Base-by-base conservation (phyloP, 2,329 filamentous ascomycete species). In the Chaetomium sp. region DNA sequence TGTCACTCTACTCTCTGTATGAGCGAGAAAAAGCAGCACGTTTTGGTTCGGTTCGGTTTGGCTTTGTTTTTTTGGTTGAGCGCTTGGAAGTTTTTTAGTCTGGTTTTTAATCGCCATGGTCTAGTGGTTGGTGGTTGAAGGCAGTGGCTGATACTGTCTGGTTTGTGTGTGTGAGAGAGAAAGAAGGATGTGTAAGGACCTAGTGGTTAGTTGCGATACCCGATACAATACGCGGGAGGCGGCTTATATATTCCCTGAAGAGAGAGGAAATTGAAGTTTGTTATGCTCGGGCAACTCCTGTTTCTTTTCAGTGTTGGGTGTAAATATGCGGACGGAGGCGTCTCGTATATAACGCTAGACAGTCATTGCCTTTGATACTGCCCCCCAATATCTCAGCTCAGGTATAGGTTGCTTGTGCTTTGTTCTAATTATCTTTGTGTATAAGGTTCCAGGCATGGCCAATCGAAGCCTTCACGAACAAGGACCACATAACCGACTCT, bases 201-300 rank as follows among this genome's bases (percentile, higher is more conserved):
- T n/a, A n/a, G 51, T 16, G n/a, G 21, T 38, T 29, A 4, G 33
- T 57, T 42, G 56, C 56, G 56, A 58, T 58, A 58, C 56, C 56
- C 56, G 38, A 29, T 23, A 49, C 3, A 33, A 12, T 25, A 47
- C n/a, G n/a, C 31, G 53, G 53, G 31, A 55, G 29, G 10, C 6
- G n/a, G n/a, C 2, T 21, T 21, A 42, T 42, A n/a, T 42, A 4
- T 47, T 38, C 7, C 33, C 16, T 35, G 1, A 25, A 13, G 23
- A 23, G 25, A 27, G 16, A n/a, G 50, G 25, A 31, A n/a, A 29
- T 29, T n/a, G 13, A 29, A n/a, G 23, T 16, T 53, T 19, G 12
- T 7, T 53, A 9, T 53, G 12, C 8, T n/a, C 10, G n/a, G 50
- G 12, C 3, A 3, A 16, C 10, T 50, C 23, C 23, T 3, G n/a